Evolutionary conservation across 306 rosid genomes (phyloP), one percentile per base, ranked within the genome.

Genomic region (Hippophae gyantsensis): DNA sequence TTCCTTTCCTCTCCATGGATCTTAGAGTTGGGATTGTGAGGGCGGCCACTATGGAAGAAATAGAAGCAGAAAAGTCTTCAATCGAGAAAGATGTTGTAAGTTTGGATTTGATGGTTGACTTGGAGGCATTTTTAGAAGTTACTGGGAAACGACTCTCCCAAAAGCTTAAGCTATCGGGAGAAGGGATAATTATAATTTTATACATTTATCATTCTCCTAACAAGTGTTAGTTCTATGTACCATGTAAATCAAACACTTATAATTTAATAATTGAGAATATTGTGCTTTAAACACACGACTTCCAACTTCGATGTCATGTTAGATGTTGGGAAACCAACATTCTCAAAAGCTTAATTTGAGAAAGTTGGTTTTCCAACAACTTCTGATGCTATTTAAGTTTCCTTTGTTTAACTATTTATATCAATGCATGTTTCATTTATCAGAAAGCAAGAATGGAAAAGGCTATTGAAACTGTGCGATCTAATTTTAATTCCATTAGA

Each of bases 11-110:
- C 61, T 56, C 40, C 23, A 13, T 25, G 65, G 14, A 44, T 5
- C 56, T 13, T 63, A 89, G 86, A 79, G 74, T 52, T 44, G 70
- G 68, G 61, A 38, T 73, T 64, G 85, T 88, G 14, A 83, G 80
- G 58, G 88, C 95, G 11, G 95, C 99, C 43, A 88, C 96, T 61
- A 75, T 83, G 12, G 99, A 88, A 69, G 99, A 92, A 83, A 92
- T 92, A 43, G 95, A 92, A 84, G 99, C 95, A 0, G 95, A 92
- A 63, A 92, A 92, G 47, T 62, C 94, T 6, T 54, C 66, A 52
- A 86, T 92, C 25, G 95, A 80, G 74, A 82, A 78, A 53, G 96
- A 92, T 68, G 87, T 73, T 67, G 99, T 92, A 74, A 78, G 90
- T 70, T 13, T 52, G 49, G 66, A 54, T 9, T 0, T 10, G 9